Base-by-base conservation (phyloP, 192 early-diverging fungal species). In the Coemansia sp. region DNA sequence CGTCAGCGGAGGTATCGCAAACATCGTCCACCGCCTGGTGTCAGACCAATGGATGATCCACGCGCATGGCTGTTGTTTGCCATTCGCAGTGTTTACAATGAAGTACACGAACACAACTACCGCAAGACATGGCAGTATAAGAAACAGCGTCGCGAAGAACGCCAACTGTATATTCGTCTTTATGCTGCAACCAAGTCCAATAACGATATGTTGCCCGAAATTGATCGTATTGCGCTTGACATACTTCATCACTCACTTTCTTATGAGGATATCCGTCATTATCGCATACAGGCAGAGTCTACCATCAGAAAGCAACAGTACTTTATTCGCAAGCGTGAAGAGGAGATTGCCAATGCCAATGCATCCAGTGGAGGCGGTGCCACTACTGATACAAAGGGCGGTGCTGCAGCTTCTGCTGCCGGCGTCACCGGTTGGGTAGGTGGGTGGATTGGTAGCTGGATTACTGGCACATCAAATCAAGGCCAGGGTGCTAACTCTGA, bases 191-290 rank as follows among this genome's bases (percentile, higher is more conserved):
- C 75, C 22, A 71, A 78, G 42, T 36, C 66, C 39, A 68, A 80
- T 56, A 57, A 80, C 60, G 55, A 77, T 14, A 76, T 88, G 59
- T 21, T 82, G 31, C 52, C 70, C 4, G 75, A 71, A 22, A 57
- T 36, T 23, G 87, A 93, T 9, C 52, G 65, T 2, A 65, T 70
- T 3, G 76, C 82, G 11, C 82, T 97, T 22, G 85, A 86, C 23
- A 72, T 74, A 22, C 66, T 98, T 31, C 94, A 97, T 71, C 76
- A 84, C 54, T 86, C 85, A 57, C 84, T 97, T 4, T 89, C 88
- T 6, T 97, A 88, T 75, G 88, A 96, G 27, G 96, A 98, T 76
- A 93, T 98, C 58, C 80, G 92, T 51, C 86, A 91, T 54, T 98
- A 95, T 66, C 77, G 94, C 21, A 86, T 87, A 25, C 84, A 91